A percentile compares a stretch with the other conserved stretches of the same genome.
Conservation (phyloP, 2,329 filamentous ascomycete species). For the Lojkania enalia region DNA sequence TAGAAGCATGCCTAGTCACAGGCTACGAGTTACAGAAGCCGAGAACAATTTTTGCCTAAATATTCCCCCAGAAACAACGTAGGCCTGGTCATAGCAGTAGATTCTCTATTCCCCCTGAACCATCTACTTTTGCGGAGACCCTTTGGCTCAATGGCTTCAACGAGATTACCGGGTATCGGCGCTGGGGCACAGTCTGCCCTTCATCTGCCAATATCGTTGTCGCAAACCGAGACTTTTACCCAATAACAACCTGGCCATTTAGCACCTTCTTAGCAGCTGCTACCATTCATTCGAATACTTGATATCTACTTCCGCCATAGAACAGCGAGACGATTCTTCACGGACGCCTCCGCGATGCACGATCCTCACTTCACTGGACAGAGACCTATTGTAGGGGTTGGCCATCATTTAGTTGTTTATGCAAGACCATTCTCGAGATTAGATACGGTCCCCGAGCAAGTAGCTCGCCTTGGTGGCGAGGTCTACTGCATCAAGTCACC, state of each 20-base stretch:
- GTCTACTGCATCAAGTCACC: constrained; percentile 6
- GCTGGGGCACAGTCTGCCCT: not conserved
- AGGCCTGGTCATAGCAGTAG: too few relatives aligned
- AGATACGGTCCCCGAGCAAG: constrained; percentile 1
- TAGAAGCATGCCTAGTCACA: too few relatives aligned
- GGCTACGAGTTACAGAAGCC: too few relatives aligned
- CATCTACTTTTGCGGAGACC: too few relatives aligned
- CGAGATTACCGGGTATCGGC: not conserved
- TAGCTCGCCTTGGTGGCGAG: not conserved
- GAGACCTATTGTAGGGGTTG: constrained; percentile 4
- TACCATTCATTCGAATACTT: not conserved
- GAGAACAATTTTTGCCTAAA: too few relatives aligned
- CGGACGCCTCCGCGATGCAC: not conserved
- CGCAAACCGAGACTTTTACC: not conserved
- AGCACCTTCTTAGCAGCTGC: constrained; percentile 1
- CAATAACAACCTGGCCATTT: not conserved
- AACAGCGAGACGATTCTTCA: not conserved
- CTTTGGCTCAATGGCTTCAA: too few relatives aligned
- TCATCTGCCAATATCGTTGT: not conserved
- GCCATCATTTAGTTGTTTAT: constrained; percentile 6
- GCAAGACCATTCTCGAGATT: constrained; percentile 4
- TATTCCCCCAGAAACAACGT: too few relatives aligned
- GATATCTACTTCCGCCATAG: not conserved
- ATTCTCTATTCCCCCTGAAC: too few relatives aligned
- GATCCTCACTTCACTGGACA: constrained; percentile 5